phyloP scores from a whole-genome alignment of 306 rosid species.

The Casuarina cunninghamiana region DNA sequence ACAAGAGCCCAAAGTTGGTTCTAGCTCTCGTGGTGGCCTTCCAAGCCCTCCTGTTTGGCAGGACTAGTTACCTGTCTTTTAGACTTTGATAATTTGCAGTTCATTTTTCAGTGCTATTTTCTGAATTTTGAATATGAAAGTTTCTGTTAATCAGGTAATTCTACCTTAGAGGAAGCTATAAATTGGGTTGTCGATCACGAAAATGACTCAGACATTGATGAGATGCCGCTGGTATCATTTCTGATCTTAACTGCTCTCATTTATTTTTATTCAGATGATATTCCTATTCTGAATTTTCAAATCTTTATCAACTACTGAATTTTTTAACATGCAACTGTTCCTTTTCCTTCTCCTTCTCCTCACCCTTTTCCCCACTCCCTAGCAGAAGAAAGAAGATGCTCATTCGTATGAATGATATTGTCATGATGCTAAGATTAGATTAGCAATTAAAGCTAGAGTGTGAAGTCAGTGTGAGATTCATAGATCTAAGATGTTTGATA shows the following conservation, averaged over 20 bases:
- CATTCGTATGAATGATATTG: neutral
- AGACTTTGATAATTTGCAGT: neutral
- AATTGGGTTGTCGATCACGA: constrained; percentile 53
- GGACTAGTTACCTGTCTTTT: neutral
- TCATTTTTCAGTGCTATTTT: neutral
- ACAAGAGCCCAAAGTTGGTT: too few relatives aligned
- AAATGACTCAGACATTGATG: constrained; percentile 43
- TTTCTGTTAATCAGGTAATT: constrained; percentile 34
- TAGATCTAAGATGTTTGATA: neutral
- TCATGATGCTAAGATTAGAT: neutral
- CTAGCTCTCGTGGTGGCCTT: too few relatives aligned
- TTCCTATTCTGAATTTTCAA: neutral
- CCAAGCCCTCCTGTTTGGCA: too few relatives aligned
- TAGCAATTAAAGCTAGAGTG: neutral
- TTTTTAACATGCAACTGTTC: neutral
- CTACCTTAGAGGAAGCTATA: constrained; percentile 40
- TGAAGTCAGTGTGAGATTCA: neutral
- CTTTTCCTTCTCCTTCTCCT: neutral
- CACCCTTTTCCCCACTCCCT: neutral
- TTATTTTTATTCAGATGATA: neutral
- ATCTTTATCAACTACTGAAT: neutral
- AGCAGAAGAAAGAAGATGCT: neutral
- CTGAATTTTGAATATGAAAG: neutral
- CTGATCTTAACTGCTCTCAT: neutral
- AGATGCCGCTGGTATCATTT: constrained; percentile 42